Evolutionary conservation across 2,329 filamentous ascomycete species (phyloP).

Genomic region (Myrmaecium sp.): DNA sequence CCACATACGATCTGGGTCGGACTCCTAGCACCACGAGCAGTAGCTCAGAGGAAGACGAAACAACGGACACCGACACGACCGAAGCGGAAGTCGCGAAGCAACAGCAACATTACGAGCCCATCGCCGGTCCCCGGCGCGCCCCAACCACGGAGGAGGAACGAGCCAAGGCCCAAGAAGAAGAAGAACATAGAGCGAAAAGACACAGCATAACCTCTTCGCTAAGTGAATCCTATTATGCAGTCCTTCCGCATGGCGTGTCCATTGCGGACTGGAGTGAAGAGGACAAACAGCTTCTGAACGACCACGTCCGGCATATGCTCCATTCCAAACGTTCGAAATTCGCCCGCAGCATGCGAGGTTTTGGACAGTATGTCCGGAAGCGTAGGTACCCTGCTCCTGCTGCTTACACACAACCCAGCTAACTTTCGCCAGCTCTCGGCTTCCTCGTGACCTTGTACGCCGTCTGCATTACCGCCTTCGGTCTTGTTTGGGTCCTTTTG

Average conservation of each 20-base stretch:
- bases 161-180: constrained; percentile 9
- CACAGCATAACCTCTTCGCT: constrained; percentile 6
- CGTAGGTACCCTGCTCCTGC: no score
- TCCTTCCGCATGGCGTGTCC: constrained; percentile 51
- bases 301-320: constrained; percentile 65
- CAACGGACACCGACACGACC: constrained; percentile 8
- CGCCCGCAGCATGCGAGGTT: constrained; percentile 57
- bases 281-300: constrained; percentile 56
- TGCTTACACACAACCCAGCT: background rate
- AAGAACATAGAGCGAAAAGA: constrained; percentile 6
- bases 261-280: constrained; percentile 55
- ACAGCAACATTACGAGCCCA: background rate
- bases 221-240: constrained; percentile 38
- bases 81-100: constrained; percentile 3
- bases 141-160: constrained; percentile 6
- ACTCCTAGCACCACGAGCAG: no score
- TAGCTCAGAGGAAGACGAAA: no score
- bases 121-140: background rate
- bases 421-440: constrained; percentile 38
- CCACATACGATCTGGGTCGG: constrained; percentile 52
- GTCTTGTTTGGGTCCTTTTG: constrained; percentile 66
- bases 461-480: constrained; percentile 59
- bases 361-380: constrained; percentile 54
- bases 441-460: constrained; percentile 67
- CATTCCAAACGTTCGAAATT: constrained; percentile 59